Evolutionary conservation across 2,329 filamentous ascomycete genomes (phyloP).

Genomic region (Neofusicoccum laricinum): DNA sequence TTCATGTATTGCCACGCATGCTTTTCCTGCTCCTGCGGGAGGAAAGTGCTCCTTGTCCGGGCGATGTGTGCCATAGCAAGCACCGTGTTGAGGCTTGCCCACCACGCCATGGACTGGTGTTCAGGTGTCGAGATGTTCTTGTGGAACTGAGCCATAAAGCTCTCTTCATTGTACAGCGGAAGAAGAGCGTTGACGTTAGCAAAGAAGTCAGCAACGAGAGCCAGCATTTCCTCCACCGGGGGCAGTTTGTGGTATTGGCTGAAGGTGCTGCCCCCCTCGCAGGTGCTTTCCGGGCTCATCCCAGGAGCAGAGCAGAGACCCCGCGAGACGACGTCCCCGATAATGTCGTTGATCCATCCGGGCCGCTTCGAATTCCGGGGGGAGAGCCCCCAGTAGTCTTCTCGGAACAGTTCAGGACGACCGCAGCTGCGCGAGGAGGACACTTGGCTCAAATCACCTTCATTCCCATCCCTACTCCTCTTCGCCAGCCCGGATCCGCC

Average conservation of each 20-base stretch:
- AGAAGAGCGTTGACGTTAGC: neutral
- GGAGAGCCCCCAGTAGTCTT: neutral
- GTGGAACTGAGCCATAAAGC: neutral
- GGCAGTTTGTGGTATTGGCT: neutral
- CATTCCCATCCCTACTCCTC: neutral
- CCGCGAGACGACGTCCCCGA: neutral
- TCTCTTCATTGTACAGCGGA: neutral
- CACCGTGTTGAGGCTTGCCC: neutral
- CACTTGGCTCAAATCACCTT: neutral
- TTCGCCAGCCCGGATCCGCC: neutral
- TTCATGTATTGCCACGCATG: slow-evolving; percentile 1
- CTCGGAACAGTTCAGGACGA: neutral
- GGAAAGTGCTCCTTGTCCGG: neutral
- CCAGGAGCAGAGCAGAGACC: neutral
- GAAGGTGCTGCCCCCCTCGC: neutral
- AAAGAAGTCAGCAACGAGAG: neutral
- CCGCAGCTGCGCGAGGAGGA: neutral
- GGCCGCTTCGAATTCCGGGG: neutral
- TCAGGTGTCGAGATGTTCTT: neutral
- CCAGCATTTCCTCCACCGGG: neutral
- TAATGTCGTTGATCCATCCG: slow-evolving; percentile 6
- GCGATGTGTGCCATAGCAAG: neutral
- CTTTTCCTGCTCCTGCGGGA: neutral
- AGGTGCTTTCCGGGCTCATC: neutral
- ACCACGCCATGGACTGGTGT: neutral